Base-by-base conservation (phyloP, 371 early-diverging fungal genomes). In the Sporodiniella umbellata region DNA sequence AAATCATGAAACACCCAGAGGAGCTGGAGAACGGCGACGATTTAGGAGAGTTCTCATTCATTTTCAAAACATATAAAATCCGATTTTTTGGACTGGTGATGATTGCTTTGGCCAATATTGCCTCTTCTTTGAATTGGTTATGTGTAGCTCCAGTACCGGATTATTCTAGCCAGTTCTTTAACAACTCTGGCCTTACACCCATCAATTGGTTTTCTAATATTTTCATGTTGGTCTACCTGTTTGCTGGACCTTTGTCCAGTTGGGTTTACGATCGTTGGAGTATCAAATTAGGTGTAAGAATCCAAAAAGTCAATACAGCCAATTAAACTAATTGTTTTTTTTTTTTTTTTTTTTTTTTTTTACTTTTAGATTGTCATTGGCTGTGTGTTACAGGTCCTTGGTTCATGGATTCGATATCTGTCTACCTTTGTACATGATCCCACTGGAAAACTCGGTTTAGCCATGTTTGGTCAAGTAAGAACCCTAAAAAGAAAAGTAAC, bases 211-310 rank as follows among this genome's bases (percentile, higher is more conserved):
- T 76, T 44, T 66, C 71, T 23, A 79, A 75, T 47, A 53, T 72
- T n/a, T 80, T 78, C 19, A 64, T 79, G 56, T 54, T 83, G 26
- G 54, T 60, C 6, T 83, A 78, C 54, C 53, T 83, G n/a, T 33
- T 83, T 21, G 76, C 78, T 26, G 79, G 75, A 14, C 70, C 79
- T 18, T 8, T 73, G 33, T 75, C 80, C 0, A 75, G 79, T 30
- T 71, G 66, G 58, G 62, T 76, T 30, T 79, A 78, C 51, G 76
- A 79, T 28, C 72, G 63, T 40, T 64, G 65, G 39, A 72, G 70
- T 35, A 68, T 80, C 40, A 80, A 78, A 40, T 48, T 51, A n/a
- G 72, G 77, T 33, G 72, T 68, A 72, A 31, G 57, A 42, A 26
- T 14, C 19, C 26, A 28, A n/a, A n/a, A n/a, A n/a, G n/a, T n/a